These are phyloP conservation scores for Tetracladium maxilliforme DNA, from an alignment of 2,329 filamentous ascomycete species.

Conservation along the genomic window DNA sequence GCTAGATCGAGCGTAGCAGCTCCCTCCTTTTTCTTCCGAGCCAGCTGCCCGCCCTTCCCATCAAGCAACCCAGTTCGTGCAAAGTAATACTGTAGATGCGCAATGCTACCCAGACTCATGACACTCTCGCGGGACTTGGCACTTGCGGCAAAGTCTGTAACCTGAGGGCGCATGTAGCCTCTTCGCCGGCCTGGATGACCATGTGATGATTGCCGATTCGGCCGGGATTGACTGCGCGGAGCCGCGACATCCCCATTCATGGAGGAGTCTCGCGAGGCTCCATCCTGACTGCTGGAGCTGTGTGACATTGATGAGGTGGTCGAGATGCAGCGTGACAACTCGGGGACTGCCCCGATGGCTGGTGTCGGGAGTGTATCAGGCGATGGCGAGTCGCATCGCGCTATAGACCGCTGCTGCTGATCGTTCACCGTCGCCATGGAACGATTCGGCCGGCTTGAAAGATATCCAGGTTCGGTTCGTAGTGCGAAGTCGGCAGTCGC, in stretches of 20 bases:
- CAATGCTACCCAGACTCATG: conserved; percentile 90
- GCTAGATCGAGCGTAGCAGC: conserved; percentile 39
- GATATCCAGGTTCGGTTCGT: too few species aligned
- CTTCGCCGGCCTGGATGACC: too few species aligned
- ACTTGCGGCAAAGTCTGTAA: conserved; percentile 67
- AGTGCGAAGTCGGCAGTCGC: too few species aligned
- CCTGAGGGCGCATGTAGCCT: conserved; percentile 17
- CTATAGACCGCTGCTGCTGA: too few species aligned
- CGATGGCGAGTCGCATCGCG: conserved; percentile 48
- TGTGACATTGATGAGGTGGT: conserved; percentile 37
- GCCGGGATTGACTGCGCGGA: too few species aligned
- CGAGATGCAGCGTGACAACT: conserved; percentile 50
- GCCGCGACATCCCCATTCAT: too few species aligned
- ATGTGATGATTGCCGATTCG: too few species aligned
- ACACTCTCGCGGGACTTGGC: conserved; percentile 87
- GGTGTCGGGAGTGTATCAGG: conserved; percentile 47
- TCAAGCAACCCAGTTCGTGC: conserved; percentile 86
- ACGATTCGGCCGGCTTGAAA: too few species aligned
- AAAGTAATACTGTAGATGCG: conserved; percentile 97
- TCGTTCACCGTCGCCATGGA: too few species aligned
- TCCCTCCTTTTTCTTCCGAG: conserved; percentile 47
- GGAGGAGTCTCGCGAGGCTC: too few species aligned
- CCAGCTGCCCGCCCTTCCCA: conserved; percentile 77
- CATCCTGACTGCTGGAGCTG: conserved; percentile 29
- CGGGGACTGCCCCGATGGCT: conserved; percentile 42